Evolutionary conservation across 23 red algal genomes (phyloP).

Genomic region (Agarophyton chilense): DNA sequence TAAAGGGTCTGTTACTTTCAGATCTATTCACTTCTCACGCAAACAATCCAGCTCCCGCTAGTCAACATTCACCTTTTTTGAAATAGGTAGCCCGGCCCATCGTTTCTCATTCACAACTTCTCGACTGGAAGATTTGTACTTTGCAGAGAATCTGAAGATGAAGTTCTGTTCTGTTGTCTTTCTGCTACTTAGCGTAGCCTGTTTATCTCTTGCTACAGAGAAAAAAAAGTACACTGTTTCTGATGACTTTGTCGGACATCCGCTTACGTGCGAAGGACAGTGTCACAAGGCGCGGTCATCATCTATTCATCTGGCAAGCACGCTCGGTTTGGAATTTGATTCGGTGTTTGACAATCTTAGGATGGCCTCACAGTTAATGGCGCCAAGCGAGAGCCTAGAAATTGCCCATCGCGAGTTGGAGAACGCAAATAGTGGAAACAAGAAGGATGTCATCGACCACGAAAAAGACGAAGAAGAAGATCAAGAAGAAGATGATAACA

Average conservation of each 20-base stretch:
- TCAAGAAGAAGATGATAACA: neutral
- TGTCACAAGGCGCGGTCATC: neutral
- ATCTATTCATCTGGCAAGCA: neutral
- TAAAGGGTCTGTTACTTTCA: too few species aligned
- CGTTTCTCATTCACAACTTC: too few species aligned
- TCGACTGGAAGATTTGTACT: too few species aligned
- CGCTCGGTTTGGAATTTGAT: neutral
- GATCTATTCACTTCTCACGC: too few species aligned
- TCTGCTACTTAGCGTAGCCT: neutral
- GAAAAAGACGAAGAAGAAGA: neutral
- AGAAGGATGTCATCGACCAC: too few species aligned
- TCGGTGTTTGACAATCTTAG: neutral
- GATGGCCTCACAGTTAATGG: neutral
- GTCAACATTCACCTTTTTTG: too few species aligned
- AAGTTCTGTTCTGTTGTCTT: neutral
- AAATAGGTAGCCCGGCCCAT: too few species aligned
- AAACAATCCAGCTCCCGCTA: too few species aligned
- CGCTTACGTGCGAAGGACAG: neutral
- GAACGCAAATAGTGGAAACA: too few species aligned
- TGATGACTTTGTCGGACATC: neutral
- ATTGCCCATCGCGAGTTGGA: neutral
- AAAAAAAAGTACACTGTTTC: neutral
- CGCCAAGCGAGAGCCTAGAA: neutral
- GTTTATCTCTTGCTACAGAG: neutral
- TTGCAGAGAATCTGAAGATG: neutral